Evolutionary conservation across 192 early-diverging fungal genomes (phyloP), one percentile per base, ranked within the genome.

Genomic region (Umbelopsis vinacea): DNA sequence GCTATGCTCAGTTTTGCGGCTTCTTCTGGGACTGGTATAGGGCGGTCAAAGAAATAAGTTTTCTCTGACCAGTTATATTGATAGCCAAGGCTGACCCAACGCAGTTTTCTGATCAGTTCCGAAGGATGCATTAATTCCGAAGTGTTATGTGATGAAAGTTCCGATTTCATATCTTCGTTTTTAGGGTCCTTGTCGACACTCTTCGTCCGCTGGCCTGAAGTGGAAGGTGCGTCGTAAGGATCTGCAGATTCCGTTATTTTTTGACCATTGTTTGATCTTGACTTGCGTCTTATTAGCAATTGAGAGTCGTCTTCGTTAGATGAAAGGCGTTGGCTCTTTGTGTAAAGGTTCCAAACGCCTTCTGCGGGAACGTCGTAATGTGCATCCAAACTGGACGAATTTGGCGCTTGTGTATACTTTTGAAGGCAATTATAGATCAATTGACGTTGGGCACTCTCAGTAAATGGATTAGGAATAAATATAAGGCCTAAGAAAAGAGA

Each of bases 341-440:
- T 87, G 71, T 88, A 78, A 21, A 83, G 70, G 21, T 81, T 71
- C 92, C 89, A 92, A 17, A 90, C 40, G 8, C 92, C 92, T 33
- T 76, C 67, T 1, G 78, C 55, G 7, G 91, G 91, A 19, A 94
- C 68, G 6, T 78, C 63, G 68, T 93, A 98, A 74, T 96, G 95
- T 19, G 95, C 90, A 71, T 98, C 93, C 4, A 98, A 85, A 79
- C 95, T 98, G 47, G 90, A 89, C 9, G 90, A 88, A 76, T 95
- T 96, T 6, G 97, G 97, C 26, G 88, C 85, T 26, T 76, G 72
- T 3, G 94, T 79, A 71, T 92, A 95, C n/a, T 93, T 88, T 52
- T 85, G 82, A 33, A 98, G 81, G 57, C 93, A 93, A 37, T 87
- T 79, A 71, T 87, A 85, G 14, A 95, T 87, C 22, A 96, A 70